Percentiles rank a stretch among this genome's conserved stretches.
Evolutionary conservation across 2,329 filamentous ascomycete species (phyloP).

Genomic region (Pseudopithomyces maydicus): DNA sequence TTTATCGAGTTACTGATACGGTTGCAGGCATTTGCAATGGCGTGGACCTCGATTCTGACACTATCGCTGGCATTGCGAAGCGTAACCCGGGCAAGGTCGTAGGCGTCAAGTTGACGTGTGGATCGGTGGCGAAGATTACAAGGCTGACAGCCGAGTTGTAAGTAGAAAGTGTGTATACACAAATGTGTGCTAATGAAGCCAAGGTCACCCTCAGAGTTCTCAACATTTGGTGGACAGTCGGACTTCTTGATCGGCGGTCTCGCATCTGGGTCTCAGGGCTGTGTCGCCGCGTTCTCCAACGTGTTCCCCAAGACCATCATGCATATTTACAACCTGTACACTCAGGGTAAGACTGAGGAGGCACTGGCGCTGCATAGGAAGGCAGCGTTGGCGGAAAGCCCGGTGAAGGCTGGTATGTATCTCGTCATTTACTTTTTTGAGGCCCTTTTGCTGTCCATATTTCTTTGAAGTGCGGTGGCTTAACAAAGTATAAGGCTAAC

Average conservation of each 20-base stretch:
- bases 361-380: constrained; percentile 65
- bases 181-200: too few relatives aligned
- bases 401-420: constrained; percentile 57
- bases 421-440: too few relatives aligned
- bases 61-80: constrained; percentile 61
- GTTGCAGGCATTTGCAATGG: constrained; percentile 54
- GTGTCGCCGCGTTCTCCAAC: constrained; percentile 64
- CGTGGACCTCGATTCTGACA: constrained; percentile 70
- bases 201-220: constrained; percentile 59
- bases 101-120: constrained; percentile 74
- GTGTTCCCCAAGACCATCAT: constrained; percentile 62
- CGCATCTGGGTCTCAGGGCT: constrained; percentile 58
- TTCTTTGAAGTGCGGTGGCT: too few relatives aligned
- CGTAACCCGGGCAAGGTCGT: constrained; percentile 65
- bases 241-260: constrained; percentile 69
- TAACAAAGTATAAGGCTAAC: too few relatives aligned
- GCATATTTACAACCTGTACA: constrained; percentile 66
- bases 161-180: neutral
- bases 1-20: too few relatives aligned
- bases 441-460: too few relatives aligned
- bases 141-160: constrained; percentile 59
- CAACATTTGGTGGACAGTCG: constrained; percentile 72
- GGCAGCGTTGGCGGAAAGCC: constrained; percentile 68
- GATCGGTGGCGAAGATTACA: constrained; percentile 74
- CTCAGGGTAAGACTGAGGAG: constrained; percentile 60